Evolutionary conservation across 2,329 filamentous ascomycete species (phyloP), one percentile per base, ranked within the genome.

Genomic region (Phyllosticta citribraziliensis): DNA sequence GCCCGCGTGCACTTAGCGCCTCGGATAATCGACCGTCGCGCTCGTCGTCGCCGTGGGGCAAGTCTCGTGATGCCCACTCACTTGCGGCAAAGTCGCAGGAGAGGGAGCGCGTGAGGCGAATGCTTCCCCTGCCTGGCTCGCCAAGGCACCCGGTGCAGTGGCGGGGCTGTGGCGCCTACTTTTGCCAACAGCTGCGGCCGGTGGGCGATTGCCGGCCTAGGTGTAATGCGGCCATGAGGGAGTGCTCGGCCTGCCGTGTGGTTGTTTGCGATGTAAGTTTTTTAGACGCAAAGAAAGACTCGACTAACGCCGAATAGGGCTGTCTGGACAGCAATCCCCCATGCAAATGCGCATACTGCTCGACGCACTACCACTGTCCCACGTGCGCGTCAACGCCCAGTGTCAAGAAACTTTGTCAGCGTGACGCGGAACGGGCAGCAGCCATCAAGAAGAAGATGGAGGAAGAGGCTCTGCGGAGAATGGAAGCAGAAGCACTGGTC

Each of bases 131-230:
- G 6, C 74, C 74, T 8, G 73, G 74, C 58, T 69, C 73, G 57
- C 71, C 72, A 30, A 67, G 71, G 3, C 74, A 76, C 65, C 74
- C 74, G 11, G 74, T 76, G 2, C 74, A 76, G 57, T 76, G 74
- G 74, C 69, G 75, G 65, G 74, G 74, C 17, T 76, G 74, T 59
- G 74, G 74, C 2, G 70, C 72, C 2, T 76, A 75, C 64, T 76
- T 75, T 60, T 76, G 74, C 62, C 73, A 74, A 56, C 70, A 69
- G 60, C 68, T 70, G 11, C 64, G 74, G 25, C 71, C 73, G 2
- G 69, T 74, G 12, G 74, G 74, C 24, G 74, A 76, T 57, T 68
- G 68, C 33, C 66, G 74, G 62, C 69, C 69, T 27, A 68, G 71
- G 52, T 76, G 74, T 59, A 71, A 67, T 3, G 72, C 69, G 2